Evolutionary conservation across 306 rosid species (phyloP), one percentile per base, ranked within the genome.

Genomic region (Malus sieversii): DNA sequence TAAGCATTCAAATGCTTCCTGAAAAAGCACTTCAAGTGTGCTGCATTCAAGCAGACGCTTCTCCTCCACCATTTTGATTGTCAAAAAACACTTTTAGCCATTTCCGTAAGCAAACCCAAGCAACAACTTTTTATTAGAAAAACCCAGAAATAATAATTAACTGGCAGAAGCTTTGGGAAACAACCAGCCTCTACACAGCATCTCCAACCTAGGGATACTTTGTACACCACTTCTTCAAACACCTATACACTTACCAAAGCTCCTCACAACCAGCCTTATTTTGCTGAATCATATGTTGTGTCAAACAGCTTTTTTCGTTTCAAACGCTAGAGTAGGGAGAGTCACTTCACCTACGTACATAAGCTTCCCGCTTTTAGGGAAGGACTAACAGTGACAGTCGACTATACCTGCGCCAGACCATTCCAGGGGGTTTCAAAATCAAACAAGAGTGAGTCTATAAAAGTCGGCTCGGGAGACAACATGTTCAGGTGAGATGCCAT

Each of bases 391-490:
- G 55, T 38, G 40, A 35, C 55, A 22, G 55, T 74, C 55, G 11
- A 71, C 55, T 79, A 78, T 42, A 55, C 85, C 68, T 66, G 82
- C 3, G 85, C 23, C 16, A 81, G 74, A 66, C 76, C 85, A 57
- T 85, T 75, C 81, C 84, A 80, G 40, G 86, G 70, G 78, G 75
- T 51, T 44, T 86, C 93, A 40, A 78, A 84, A 82, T 85, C 92
- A 74, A 65, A 81, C 19, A 81, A 6, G 66, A 78, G 64, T 82
- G 82, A 1, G 27, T 86, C 96, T 61, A 68, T 57, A 0, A 81
- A 66, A 61, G 68, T 4, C 42, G 82, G 74, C 68, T 83, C 88
- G 4, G 90, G 85, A 64, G 96, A 83, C 44, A 81, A 80, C 10
- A 77, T 52, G 66, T 81, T 76, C 22, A 75, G 59, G 22, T 81